Evolutionary conservation across 805 yeast genomes (phyloP).

Genomic region (Kodamaea laetipori): DNA sequence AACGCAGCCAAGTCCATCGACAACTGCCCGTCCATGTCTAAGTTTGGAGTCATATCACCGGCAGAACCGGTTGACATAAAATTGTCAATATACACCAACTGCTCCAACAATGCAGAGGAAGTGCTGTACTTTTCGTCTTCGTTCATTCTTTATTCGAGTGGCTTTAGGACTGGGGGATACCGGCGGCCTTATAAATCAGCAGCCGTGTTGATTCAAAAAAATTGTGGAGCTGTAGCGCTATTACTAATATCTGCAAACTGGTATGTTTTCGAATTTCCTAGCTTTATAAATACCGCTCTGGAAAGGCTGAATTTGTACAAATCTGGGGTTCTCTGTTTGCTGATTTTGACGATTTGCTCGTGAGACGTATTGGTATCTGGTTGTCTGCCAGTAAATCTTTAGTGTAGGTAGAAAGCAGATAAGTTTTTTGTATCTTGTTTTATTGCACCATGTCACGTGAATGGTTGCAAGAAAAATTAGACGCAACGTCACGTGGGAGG

Average conservation of each 20-base stretch:
- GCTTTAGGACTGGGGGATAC: neutral
- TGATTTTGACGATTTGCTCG: no score
- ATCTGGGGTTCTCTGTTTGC: no score
- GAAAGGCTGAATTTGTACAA: no score
- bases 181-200: slow-evolving; percentile 2
- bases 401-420: no score
- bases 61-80: slow-evolving; percentile 54
- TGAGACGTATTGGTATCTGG: no score
- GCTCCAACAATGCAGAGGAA: slow-evolving; percentile 60
- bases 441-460: slow-evolving; percentile 8
- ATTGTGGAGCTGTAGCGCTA: slow-evolving; percentile 5
- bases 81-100: slow-evolving; percentile 77
- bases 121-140: slow-evolving; percentile 20
- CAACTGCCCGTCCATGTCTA: slow-evolving; percentile 43
- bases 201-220: slow-evolving; percentile 1
- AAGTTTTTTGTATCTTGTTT: neutral
- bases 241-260: neutral
- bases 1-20: slow-evolving; percentile 71
- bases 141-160: slow-evolving; percentile 3
- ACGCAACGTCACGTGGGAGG: slow-evolving; percentile 2
- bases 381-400: no score
- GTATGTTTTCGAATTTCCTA: neutral
- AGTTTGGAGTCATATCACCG: slow-evolving; percentile 40
- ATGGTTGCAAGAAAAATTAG: no score
- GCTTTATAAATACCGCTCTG: no score